Conservation (phyloP, 768 basidiomycete species). For the Suillus bovinus region DNA sequence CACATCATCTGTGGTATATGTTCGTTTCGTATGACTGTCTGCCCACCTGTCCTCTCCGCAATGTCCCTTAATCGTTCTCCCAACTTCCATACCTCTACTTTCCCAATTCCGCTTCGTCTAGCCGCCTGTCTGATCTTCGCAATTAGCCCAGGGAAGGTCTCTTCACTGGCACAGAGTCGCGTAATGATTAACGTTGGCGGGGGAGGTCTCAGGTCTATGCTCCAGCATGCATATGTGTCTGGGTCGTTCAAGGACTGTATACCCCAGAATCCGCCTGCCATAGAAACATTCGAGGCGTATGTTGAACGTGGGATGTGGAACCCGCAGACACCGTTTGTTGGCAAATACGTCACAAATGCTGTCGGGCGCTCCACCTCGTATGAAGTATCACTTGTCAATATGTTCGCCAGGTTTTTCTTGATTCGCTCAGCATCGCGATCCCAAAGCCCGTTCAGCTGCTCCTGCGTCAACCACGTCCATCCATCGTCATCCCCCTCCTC, state of each 20-base stretch:
- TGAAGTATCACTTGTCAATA: slow-evolving; percentile 11
- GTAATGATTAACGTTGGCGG: slow-evolving; percentile 44
- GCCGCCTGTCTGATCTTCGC: slow-evolving; percentile 37
- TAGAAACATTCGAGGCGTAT: slow-evolving; percentile 12
- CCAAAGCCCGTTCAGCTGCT: slow-evolving; percentile 40
- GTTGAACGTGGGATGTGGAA: slow-evolving; percentile 40
- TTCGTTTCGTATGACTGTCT: slow-evolving; percentile 34
- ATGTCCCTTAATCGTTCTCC: slow-evolving; percentile 31
- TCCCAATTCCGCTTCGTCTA: slow-evolving; percentile 32
- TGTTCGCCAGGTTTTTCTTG: slow-evolving; percentile 28
- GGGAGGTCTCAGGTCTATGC: slow-evolving; percentile 36
- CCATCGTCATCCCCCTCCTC: slow-evolving; percentile 17
- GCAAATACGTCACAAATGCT: slow-evolving; percentile 40
- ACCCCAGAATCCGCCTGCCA: slow-evolving; percentile 23
- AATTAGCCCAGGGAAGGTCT: slow-evolving; percentile 38
- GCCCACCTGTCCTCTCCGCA: slow-evolving; percentile 33
- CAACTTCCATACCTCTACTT: slow-evolving; percentile 51
- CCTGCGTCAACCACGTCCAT: slow-evolving; percentile 35
- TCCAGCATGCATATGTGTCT: slow-evolving; percentile 44
- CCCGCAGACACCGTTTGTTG: slow-evolving; percentile 48
- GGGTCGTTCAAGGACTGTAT: slow-evolving; percentile 17
- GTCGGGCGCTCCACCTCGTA: slow-evolving; percentile 14
- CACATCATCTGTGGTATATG: slow-evolving; percentile 49
- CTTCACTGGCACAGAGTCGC: slow-evolving; percentile 35
- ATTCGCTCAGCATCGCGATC: slow-evolving; percentile 40